Evolutionary conservation across 1,139 yeast genomes (phyloP), one percentile per base, ranked within the genome.

Genomic region (Yamadazyma taylorii): DNA sequence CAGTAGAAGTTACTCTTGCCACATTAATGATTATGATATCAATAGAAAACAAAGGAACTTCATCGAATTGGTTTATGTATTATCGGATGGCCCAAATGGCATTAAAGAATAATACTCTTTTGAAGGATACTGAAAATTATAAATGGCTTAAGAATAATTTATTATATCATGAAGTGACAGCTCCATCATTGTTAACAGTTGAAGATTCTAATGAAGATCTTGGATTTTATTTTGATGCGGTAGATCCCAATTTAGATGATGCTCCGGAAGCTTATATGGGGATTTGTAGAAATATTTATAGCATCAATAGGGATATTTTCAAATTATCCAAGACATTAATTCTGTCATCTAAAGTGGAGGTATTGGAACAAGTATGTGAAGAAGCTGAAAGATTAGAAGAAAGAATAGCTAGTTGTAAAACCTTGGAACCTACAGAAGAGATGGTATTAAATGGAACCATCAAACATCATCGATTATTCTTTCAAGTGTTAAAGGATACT

Each of bases 241-340:
- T 30, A 8, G 35, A 34, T 9, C 30, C 36, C n/a, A 21, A 27
- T 11, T 15, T 32, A 13, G 42, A 36, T 19, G 35, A 35, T 17
- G 7, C 13, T 21, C 43, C 43, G 2, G 43, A 40, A 27, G 37
- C 40, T n/a, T 35, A 40, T 31, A 41, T 41, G 41, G 45, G 45
- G 15, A 30, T 40, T 5, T 33, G 36, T 51, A 35, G 30, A 22
- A 6, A 30, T 4, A 34, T 41, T 16, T 40, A 40, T 21, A 24
- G 16, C 17, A 29, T 40, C 3, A 35, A 32, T 14, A 16, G 42
- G 15, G 38, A 40, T 13, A 33, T 40, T 3, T 32, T 36, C 28
- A 19, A 24, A n/a, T 23, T 40, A 14, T 32, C 40, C 11, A 22
- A 30, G 15, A 30, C 13, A 32, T 27, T 35, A n/a, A 16, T 38